Evolutionary conservation across 768 basidiomycete species (phyloP).

Genomic region (Termitomyces sp.): DNA sequence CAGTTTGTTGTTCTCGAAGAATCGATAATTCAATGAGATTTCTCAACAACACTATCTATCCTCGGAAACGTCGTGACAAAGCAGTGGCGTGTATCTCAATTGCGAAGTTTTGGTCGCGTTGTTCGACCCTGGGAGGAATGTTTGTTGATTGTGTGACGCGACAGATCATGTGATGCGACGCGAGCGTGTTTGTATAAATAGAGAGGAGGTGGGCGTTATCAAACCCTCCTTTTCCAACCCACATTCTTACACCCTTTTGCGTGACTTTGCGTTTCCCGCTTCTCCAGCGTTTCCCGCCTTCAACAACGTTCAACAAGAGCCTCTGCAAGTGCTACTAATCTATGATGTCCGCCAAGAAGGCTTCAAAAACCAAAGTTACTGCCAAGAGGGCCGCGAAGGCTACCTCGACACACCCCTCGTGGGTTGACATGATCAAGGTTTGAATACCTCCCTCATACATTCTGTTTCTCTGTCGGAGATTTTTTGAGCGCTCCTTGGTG

Average conservation of each 20-base stretch:
- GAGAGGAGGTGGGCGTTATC: conserved; percentile 28
- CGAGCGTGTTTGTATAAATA: conserved; percentile 48
- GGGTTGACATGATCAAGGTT: conserved; percentile 83
- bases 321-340: conserved; percentile 13
- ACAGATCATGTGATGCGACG: conserved; percentile 35
- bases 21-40: too few relatives aligned
- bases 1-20: too few relatives aligned
- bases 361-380: conserved; percentile 42
- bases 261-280: conserved; percentile 13
- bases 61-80: too few relatives aligned
- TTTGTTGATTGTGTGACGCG: conserved; percentile 42
- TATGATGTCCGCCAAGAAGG: conserved; percentile 31
- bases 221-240: conserved; percentile 32
- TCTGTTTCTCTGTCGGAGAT: neutral
- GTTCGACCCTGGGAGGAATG: conserved; percentile 5
- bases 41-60: too few relatives aligned
- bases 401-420: conserved; percentile 50
- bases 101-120: neutral
- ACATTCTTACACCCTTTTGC: conserved; percentile 18
- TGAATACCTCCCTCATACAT: conserved; percentile 16
- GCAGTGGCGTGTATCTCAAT: neutral
- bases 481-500: neutral
- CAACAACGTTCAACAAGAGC: conserved; percentile 3
- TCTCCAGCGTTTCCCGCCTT: conserved; percentile 17
- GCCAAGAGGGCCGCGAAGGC: conserved; percentile 31